Evolutionary conservation across 768 basidiomycete genomes (phyloP).

Genomic region (Phallus indusiatus): DNA sequence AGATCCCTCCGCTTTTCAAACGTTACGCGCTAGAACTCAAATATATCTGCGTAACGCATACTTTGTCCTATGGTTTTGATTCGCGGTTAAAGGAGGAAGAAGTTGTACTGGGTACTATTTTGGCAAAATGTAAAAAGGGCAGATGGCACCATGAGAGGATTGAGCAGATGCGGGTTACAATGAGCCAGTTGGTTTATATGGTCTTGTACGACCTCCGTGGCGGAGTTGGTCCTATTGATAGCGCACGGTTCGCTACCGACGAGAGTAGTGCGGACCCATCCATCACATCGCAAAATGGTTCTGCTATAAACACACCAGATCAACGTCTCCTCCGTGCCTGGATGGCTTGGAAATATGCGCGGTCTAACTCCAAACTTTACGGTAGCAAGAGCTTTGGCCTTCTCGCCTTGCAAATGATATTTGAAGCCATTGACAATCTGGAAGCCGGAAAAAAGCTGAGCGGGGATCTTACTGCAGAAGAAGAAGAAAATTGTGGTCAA

Average conservation of each 20-base stretch:
- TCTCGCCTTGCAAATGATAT: constrained; percentile 47
- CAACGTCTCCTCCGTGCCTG: constrained; percentile 45
- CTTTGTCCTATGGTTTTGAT: constrained; percentile 47
- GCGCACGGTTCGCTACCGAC: neutral
- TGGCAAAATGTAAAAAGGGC: constrained; percentile 57
- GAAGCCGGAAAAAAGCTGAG: neutral
- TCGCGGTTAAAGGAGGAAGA: constrained; percentile 60
- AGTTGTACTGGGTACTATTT: constrained; percentile 63
- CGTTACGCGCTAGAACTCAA: constrained; percentile 55
- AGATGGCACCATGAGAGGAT: constrained; percentile 50
- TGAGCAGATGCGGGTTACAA: constrained; percentile 54
- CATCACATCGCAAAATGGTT: constrained; percentile 14
- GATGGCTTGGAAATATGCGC: constrained; percentile 54
- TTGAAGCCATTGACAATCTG: constrained; percentile 42
- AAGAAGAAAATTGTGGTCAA: neutral
- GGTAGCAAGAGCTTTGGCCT: constrained; percentile 55
- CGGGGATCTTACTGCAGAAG: neutral
- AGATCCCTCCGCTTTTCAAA: constrained; percentile 28
- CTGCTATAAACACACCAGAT: constrained; percentile 18
- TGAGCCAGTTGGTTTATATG: constrained; percentile 41
- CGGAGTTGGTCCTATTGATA: neutral
- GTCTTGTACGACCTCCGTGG: constrained; percentile 29
- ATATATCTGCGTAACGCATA: constrained; percentile 63
- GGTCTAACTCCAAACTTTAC: constrained; percentile 22
- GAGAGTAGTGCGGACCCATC: constrained; percentile 17